A percentile compares a stretch with the other conserved stretches of the same genome.
phyloP scores from a whole-genome alignment of 2,329 filamentous ascomycete genomes.

The Aspergillus brunneoviolaceus region DNA sequence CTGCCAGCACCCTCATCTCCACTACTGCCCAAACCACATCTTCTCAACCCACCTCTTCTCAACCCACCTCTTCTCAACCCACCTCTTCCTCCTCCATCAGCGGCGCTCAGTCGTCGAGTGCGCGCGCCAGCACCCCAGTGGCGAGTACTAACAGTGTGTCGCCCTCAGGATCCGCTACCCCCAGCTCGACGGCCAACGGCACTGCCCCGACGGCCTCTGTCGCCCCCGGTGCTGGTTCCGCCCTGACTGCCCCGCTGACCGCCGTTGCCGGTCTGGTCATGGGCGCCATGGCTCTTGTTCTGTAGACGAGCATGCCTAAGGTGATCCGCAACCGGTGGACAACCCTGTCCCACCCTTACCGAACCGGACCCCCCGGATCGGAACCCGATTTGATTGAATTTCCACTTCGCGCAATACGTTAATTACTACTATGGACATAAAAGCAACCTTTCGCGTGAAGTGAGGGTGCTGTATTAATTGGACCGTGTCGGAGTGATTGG shows the following conservation, averaged over 20 bases:
- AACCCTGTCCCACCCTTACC: too few relatives aligned
- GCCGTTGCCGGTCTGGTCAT: slow-evolving; percentile 22
- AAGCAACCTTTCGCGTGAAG: too few relatives aligned
- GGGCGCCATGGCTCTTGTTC: slow-evolving; percentile 20
- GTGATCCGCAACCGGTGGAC: too few relatives aligned
- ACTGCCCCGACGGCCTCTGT: not conserved
- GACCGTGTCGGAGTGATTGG: too few relatives aligned
- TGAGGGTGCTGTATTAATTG: too few relatives aligned
- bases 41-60: not conserved
- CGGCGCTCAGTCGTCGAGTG: not conserved
- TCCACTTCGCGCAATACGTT: too few relatives aligned
- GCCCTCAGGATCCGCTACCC: slow-evolving; percentile 1
- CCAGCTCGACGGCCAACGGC: slow-evolving; percentile 7
- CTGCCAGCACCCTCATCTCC: slow-evolving; percentile 1
- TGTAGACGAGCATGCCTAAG: not conserved
- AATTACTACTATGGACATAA: not conserved
- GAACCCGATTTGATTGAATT: too few relatives aligned
- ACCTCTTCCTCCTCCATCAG: not conserved
- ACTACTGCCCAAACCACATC: slow-evolving; percentile 5
- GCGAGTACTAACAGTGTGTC: slow-evolving; percentile 13
- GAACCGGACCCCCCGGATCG: too few relatives aligned
- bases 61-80: not conserved
- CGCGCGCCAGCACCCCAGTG: slow-evolving; percentile 11
- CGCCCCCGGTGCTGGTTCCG: slow-evolving; percentile 11
- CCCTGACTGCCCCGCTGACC: slow-evolving; percentile 15